phyloP scores from a whole-genome alignment of 2,329 filamentous ascomycete species.

The Colletotrichum echinochloae region DNA sequence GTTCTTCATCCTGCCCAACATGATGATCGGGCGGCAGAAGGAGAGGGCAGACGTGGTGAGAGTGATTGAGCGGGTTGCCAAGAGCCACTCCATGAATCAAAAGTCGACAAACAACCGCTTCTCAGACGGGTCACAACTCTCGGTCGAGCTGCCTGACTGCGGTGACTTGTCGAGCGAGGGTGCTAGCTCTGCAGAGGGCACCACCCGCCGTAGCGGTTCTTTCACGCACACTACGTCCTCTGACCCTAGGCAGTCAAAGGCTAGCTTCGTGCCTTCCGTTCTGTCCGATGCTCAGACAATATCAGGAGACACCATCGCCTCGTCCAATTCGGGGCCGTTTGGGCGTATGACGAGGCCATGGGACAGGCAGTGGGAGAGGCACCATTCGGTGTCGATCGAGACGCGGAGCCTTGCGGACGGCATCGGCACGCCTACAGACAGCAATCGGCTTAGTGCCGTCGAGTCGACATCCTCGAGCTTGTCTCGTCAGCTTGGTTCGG shows the following conservation, averaged over 20 bases:
- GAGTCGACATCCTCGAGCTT: slow-evolving; percentile 63
- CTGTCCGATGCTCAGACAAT: slow-evolving; percentile 55
- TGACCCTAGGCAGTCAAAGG: slow-evolving; percentile 55
- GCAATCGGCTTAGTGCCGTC: slow-evolving; percentile 55
- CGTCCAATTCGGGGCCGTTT: slow-evolving; percentile 55
- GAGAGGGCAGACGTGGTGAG: slow-evolving; percentile 78
- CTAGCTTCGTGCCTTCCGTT: slow-evolving; percentile 55
- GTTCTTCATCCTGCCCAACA: slow-evolving; percentile 86
- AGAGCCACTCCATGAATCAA: slow-evolving; percentile 66
- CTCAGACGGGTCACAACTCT: slow-evolving; percentile 67
- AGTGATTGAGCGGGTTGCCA: slow-evolving; percentile 82
- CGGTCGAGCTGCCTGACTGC: slow-evolving; percentile 60
- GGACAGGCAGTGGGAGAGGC: slow-evolving; percentile 69
- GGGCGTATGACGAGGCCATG: slow-evolving; percentile 58
- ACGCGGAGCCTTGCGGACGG: slow-evolving; percentile 60
- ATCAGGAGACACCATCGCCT: slow-evolving; percentile 61
- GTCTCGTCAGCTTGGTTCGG: slow-evolving; percentile 65
- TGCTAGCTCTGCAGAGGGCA: slow-evolving; percentile 67
- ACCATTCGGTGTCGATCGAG: slow-evolving; percentile 64
- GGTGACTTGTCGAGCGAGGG: slow-evolving; percentile 71
- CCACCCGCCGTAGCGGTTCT: slow-evolving; percentile 61
- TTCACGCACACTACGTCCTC: slow-evolving; percentile 59
- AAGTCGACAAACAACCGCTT: slow-evolving; percentile 58
- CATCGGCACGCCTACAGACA: slow-evolving; percentile 52
- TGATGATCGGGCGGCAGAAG: slow-evolving; percentile 82